Percentiles rank a stretch among this genome's conserved stretches.
These are phyloP conservation scores for Pseudogymnoascus sp. DNA, from an alignment of 2,329 filamentous ascomycete genomes.

Conservation along the genomic window DNA sequence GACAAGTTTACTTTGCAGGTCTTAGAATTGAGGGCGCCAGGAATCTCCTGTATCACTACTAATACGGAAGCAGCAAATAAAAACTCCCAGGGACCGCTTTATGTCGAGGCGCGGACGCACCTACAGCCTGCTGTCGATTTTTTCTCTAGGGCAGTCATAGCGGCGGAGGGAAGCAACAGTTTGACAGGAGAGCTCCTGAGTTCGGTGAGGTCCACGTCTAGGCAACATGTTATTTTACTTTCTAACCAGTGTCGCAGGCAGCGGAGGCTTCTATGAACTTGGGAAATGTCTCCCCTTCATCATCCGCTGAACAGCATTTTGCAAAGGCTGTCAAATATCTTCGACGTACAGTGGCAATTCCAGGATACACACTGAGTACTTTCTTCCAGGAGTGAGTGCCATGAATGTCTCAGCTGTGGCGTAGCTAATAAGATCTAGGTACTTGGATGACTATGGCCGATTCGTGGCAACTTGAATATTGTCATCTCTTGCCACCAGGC, in stretches of 20 bases:
- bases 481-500: background rate
- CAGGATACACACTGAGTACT: constrained; percentile 34
- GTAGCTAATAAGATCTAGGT: constrained; percentile 22
- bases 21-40: background rate
- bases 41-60: background rate
- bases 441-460: constrained; percentile 37
- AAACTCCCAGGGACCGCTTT: constrained; percentile 29
- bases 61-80: background rate
- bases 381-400: constrained; percentile 38
- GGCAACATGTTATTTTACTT: background rate
- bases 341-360: constrained; percentile 33
- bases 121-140: constrained; percentile 45
- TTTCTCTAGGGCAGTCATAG: constrained; percentile 36
- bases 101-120: constrained; percentile 43
- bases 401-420: background rate
- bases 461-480: background rate
- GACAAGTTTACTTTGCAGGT: background rate
- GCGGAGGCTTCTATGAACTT: constrained; percentile 45
- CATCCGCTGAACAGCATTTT: constrained; percentile 37
- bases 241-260: constrained; percentile 27
- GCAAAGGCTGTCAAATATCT: constrained; percentile 38
- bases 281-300: constrained; percentile 39
- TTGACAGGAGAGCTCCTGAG: constrained; percentile 36
- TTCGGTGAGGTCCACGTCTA: constrained; percentile 28
- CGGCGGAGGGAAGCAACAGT: constrained; percentile 31